Base-by-base conservation (phyloP, 257 asterid species). In the Solanum okadae region DNA sequence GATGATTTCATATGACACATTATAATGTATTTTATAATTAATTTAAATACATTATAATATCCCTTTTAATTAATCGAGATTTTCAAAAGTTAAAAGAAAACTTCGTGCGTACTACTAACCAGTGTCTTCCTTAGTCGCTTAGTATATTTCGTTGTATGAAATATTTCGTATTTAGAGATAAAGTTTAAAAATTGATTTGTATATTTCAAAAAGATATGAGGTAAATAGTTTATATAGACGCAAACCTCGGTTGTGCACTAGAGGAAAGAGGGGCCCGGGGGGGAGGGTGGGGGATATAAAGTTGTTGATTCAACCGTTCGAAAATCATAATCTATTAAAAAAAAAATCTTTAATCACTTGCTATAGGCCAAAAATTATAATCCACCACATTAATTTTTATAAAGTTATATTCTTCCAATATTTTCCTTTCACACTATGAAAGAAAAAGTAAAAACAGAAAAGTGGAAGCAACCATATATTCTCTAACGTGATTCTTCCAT, bases 261-360 rank as follows among this genome's bases (percentile, higher is more conserved):
- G 37, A 35, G 37, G 37, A 40, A 40, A 38, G 42, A 38, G 42
- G 3, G 61, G 7, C 1, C 42, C 10, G 6, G 61, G 20, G 3
- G 3, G 0, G 7, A 0, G 12, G 2, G 15, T 4, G 42, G 11
- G 44, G 13, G 46, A 1, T 40, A 40, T 70, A 29, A 1, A 5
- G 3, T n/a, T n/a, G 8, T 5, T 25, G 16, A 67, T 27, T 27
- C 6, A 8, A 70, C 3, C 16, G 5, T 3, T 70, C 13, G 2
- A 25, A 27, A 13, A 3, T 5, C 35, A 3, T 27, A 16, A 12
- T 3, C 18, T 68, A 27, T 27, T 27, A 7, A 71, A 8, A 1
- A 18, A 8, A 3, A 18, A 18, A 16, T 33, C 15, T 38, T 33
- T 33, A 33, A 33, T 71, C 42, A 5, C 44, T 16, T 5, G 6